phyloP scores from a whole-genome alignment of 495 filamentous ascomycete species.

The Trichoderma reesei region DNA sequence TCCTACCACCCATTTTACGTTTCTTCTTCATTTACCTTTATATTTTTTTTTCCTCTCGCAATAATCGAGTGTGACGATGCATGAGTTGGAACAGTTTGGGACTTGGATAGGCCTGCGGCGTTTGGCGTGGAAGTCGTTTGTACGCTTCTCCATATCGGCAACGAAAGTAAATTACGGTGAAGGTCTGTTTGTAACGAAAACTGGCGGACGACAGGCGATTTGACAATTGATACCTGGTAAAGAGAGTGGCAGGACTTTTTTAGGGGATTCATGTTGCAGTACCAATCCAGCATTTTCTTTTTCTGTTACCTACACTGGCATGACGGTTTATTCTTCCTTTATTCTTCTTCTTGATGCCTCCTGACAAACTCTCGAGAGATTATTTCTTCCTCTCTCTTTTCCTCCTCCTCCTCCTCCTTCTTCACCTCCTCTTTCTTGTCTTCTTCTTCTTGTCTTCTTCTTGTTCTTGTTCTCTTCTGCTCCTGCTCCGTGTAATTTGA shows the following conservation, averaged over 20 bases:
- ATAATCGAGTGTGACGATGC: constrained; percentile 7
- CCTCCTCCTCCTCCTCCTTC: too few relatives aligned
- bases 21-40: not conserved
- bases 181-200: constrained; percentile 5
- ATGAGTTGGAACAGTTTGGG: constrained; percentile 4
- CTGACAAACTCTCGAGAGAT: too few relatives aligned
- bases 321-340: not conserved
- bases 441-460: not conserved
- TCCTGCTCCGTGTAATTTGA: too few relatives aligned
- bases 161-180: not conserved
- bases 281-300: not conserved
- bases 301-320: not conserved
- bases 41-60: not conserved
- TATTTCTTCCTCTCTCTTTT: too few relatives aligned
- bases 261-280: not conserved
- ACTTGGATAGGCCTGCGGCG: constrained; percentile 8
- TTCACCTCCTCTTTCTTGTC: too few relatives aligned
- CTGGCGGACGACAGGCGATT: constrained; percentile 1
- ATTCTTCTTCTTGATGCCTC: not conserved
- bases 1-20: not conserved
- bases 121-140: constrained; percentile 8
- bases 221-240: constrained; percentile 4
- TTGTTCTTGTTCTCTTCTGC: too few relatives aligned
- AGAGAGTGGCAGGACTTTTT: not conserved
- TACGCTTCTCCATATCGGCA: constrained; percentile 9